Conservation (phyloP, 164 flowering plant species). For the Amborella trichopoda region DNA sequence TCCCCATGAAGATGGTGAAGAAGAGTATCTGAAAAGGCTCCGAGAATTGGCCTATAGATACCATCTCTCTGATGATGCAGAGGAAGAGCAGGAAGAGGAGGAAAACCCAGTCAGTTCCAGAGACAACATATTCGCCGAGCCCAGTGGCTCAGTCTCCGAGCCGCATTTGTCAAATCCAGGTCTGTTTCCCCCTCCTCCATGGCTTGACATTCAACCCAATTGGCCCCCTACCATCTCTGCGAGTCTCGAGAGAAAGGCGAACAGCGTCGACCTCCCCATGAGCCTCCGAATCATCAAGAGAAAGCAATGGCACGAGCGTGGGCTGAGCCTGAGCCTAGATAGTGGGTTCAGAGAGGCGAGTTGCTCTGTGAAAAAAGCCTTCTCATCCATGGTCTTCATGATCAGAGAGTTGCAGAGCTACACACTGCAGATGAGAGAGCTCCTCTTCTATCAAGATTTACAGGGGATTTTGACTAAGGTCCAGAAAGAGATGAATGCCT, state of each 20-base stretch:
- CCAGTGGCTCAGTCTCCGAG: not conserved
- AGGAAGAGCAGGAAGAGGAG: not conserved
- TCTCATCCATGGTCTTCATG: slow-evolving; percentile 89
- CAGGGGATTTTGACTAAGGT: slow-evolving; percentile 52
- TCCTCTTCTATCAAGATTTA: slow-evolving; percentile 48
- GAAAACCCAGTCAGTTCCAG: not conserved
- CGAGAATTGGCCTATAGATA: slow-evolving; percentile 46
- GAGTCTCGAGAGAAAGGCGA: slow-evolving; percentile 54
- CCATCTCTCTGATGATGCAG: slow-evolving; percentile 23
- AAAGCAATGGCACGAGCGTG: slow-evolving; percentile 41
- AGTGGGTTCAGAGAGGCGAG: slow-evolving; percentile 61
- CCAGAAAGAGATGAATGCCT: slow-evolving; percentile 65
- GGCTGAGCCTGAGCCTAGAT: slow-evolving; percentile 6
- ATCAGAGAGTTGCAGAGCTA: slow-evolving; percentile 78
- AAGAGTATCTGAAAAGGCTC: slow-evolving; percentile 46
- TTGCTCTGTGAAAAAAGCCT: slow-evolving; percentile 73
- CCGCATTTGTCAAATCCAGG: not conserved
- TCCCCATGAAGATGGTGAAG: no score
- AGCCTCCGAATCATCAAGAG: slow-evolving; percentile 63
- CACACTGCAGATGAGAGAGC: slow-evolving; percentile 61
- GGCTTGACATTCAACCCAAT: slow-evolving; percentile 17
- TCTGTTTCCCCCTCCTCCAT: slow-evolving; percentile 14
- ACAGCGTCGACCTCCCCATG: slow-evolving; percentile 59
- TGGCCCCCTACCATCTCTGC: slow-evolving; percentile 27
- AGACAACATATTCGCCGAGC: not conserved